Base-by-base conservation (phyloP, 164 flowering plant species). In the Magnolia sinica region DNA sequence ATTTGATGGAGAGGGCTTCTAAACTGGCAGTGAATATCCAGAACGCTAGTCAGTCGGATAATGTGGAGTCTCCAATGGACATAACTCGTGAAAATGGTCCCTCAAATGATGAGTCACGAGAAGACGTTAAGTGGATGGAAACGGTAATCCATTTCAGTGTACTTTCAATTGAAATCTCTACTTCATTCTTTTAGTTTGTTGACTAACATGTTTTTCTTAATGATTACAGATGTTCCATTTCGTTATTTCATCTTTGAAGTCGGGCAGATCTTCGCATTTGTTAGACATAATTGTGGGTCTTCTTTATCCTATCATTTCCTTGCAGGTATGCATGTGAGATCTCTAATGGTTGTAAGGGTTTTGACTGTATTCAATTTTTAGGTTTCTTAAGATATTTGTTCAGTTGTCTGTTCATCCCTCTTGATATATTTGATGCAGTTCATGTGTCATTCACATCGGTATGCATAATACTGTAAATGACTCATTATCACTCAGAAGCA, bases 91-190 rank as follows among this genome's bases (percentile, higher is more conserved):
- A 82, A 70, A 88, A 88, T 82, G 87, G 86, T 59, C 23, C 68
- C 73, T 78, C 84, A 72, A 84, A 74, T 86, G 89, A 83, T 7
- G 86, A 88, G 73, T 79, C 88, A 76, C 85, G 78, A 64, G 93
- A 93, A 83, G 98, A 91, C 76, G 78, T 89, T 51, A 92, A 87
- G 81, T 94, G 99, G 99, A 90, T 96, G 98, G 99, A 96, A 84
- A 94, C 99, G 89, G 99, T 96, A 91, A 20, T 67, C 11, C 31
- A 52, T 49, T 73, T 71, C 78, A 37, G n/a, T 37, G 19, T 64
- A 22, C 20, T 80, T 74, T 70, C 22, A 9, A 22, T 20, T 11
- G 55, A 51, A 19, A 31, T 50, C 7, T 24, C 23, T 50, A 49
- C 23, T 65, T 74, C 16, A 45, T 16, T 74, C 69, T 71, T 59